Conservation (phyloP, 495 filamentous ascomycete genomes). For the Xylona heveae region DNA sequence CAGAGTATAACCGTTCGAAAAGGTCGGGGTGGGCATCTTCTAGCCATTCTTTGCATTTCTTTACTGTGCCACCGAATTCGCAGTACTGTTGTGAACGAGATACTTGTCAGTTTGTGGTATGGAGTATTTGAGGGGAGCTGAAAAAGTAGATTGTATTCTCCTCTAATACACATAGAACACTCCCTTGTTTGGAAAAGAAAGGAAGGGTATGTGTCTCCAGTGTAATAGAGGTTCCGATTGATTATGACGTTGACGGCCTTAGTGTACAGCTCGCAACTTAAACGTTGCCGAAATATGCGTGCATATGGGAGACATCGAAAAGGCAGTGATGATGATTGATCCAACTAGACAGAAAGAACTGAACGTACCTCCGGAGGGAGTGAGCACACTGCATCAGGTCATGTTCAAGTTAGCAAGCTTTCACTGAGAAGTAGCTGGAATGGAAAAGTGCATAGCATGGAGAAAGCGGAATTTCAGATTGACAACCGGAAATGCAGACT, state of each 20-base stretch:
- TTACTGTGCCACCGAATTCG: slow-evolving; percentile 94
- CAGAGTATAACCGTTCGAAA: slow-evolving; percentile 62
- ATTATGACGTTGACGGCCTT: not conserved
- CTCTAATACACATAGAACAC: not conserved
- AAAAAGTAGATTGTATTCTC: slow-evolving; percentile 1
- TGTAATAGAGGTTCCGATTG: too few relatives aligned
- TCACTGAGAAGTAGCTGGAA: slow-evolving; percentile 5
- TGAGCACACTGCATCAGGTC: slow-evolving; percentile 46
- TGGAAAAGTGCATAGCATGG: slow-evolving; percentile 6
- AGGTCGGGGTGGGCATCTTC: slow-evolving; percentile 48
- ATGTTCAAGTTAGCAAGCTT: slow-evolving; percentile 9
- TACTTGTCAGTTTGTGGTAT: too few relatives aligned
- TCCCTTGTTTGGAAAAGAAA: not conserved
- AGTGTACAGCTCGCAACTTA: not conserved
- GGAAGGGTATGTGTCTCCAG: not conserved
- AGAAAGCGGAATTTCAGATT: slow-evolving; percentile 14
- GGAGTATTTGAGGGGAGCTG: too few relatives aligned
- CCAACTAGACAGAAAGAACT: too few relatives aligned
- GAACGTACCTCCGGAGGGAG: slow-evolving; percentile 76
- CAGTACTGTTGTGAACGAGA: slow-evolving; percentile 69
- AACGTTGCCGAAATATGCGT: too few relatives aligned
- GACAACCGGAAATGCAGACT: too few relatives aligned
- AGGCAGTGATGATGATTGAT: slow-evolving; percentile 1
- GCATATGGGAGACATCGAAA: too few relatives aligned
- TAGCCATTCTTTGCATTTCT: slow-evolving; percentile 94